Evolutionary conservation across 2,329 filamentous ascomycete species (phyloP).

Genomic region (Calonectria multiphialidica): DNA sequence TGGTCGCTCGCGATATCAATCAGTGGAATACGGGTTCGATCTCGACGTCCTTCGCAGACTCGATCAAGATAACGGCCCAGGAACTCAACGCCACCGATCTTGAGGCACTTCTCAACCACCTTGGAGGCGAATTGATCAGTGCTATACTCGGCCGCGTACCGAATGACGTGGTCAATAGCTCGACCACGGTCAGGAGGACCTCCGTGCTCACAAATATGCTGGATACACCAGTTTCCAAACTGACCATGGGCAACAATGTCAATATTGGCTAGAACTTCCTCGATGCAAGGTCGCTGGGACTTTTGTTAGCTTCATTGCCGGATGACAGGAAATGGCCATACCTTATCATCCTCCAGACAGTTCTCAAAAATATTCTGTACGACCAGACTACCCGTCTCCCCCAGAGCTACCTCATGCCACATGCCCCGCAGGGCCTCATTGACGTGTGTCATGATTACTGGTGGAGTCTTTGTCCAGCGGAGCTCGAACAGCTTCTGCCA

Average conservation of each 20-base stretch:
- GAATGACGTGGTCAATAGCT: constrained; percentile 95
- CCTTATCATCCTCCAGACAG: constrained; percentile 98
- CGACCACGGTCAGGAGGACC: constrained; percentile 90
- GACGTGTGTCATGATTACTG: constrained; percentile 98
- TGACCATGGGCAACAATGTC: constrained; percentile 97
- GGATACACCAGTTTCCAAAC: constrained; percentile 99
- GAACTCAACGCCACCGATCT: constrained; percentile 93
- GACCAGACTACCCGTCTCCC: constrained; percentile 96
- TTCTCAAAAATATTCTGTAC: constrained; percentile 99
- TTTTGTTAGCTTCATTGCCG: constrained; percentile 29
- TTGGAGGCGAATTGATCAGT: constrained; percentile 99
- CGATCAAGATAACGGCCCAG: constrained; percentile 92
- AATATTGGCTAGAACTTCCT: constrained; percentile 94
- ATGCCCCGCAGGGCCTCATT: constrained; percentile 95
- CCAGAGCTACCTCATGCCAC: constrained; percentile 98
- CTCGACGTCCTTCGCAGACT: constrained; percentile 90
- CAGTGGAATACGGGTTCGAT: constrained; percentile 94
- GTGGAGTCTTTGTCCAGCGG: constrained; percentile 93
- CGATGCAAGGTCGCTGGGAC: constrained; percentile 89
- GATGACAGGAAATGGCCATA: constrained; percentile 53
- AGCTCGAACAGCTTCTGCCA: constrained; percentile 99
- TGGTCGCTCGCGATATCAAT: constrained; percentile 99
- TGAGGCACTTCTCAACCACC: constrained; percentile 98
- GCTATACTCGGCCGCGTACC: constrained; percentile 94
- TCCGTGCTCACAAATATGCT: constrained; percentile 98